Base-by-base conservation (phyloP, 2,329 filamentous ascomycete species). In the Drechmeria coniospora region DNA sequence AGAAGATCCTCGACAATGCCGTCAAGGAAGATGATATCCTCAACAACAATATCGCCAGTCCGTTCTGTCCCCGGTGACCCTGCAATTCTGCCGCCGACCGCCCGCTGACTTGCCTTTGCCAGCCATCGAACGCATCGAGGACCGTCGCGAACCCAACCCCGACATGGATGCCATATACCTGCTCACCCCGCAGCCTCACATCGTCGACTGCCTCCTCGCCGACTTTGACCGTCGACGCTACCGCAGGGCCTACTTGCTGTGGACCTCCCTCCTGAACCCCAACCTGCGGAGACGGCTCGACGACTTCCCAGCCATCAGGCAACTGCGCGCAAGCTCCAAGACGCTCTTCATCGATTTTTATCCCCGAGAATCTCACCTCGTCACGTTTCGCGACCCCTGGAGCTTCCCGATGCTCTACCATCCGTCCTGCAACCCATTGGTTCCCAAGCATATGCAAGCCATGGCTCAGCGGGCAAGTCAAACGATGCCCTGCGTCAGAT, bases 141-240 rank as follows among this genome's bases (percentile, higher is more conserved):
- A 90, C 36, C 75, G 74, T 43, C 74, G 90, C 47, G 75, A 79
- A 26, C 65, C 69, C 48, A 92, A 93, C 50, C 74, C 76, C 31
- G 79, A 82, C 42, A 93, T 92, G 74, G 90, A 95, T 54, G 90
- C 84, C 43, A 74, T 98, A 39, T 98, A 95, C 58, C 64, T 98
- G 34, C 67, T 98, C 32, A 79, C 86, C 0, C 81, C 90, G 7
- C 70, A 81, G 43, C 65, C 82, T 6, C 80, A 93, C 50, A 82
- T 93, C 36, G 79, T 95, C 44, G 87, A 95, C 45, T 94, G 86
- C 49, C 63, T 98, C 25, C 74, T 95, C 57, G 83, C 86, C 45
- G 90, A 98, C 51, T 78, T 95, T 36, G 82, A 92, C 46, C 72
- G 77, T 42, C 69, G 73, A 40, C 74, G 82, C 48, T 98, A 98